These are phyloP conservation scores for Cornus controversa DNA, from an alignment of 148 eudicot species.

Conservation along the genomic window DNA sequence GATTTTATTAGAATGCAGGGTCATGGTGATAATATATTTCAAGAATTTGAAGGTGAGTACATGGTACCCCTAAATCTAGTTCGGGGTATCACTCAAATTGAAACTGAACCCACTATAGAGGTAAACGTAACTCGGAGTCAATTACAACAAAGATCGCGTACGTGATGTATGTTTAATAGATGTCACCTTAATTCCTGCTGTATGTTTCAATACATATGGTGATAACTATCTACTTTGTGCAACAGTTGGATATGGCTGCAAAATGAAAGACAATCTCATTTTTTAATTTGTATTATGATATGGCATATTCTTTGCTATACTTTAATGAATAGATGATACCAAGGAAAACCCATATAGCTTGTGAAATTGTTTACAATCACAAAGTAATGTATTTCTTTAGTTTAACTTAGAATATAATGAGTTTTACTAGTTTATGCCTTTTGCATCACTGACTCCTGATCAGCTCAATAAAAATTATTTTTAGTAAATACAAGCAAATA, in stretches of 20 bases:
- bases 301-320: conserved; percentile 39
- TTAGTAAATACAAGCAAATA: too few relatives aligned
- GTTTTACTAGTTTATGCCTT: too few relatives aligned
- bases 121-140: too few relatives aligned
- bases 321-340: background rate
- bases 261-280: conserved; percentile 18
- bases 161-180: too few relatives aligned
- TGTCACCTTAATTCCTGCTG: background rate
- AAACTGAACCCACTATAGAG: too few relatives aligned
- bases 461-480: too few relatives aligned
- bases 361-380: background rate
- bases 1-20: too few relatives aligned
- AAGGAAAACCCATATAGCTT: background rate
- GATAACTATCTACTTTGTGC: background rate
- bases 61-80: too few relatives aligned
- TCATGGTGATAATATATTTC: too few relatives aligned
- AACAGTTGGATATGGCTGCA: conserved; percentile 23
- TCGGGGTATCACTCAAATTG: too few relatives aligned
- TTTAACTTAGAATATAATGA: background rate
- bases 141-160: too few relatives aligned
- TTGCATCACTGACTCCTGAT: background rate
- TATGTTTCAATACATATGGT: background rate
- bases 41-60: too few relatives aligned
- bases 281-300: conserved; percentile 38
- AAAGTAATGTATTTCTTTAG: background rate